Evolutionary conservation across 2,329 filamentous ascomycete genomes (phyloP).

Genomic region (Aspergillus melleus): DNA sequence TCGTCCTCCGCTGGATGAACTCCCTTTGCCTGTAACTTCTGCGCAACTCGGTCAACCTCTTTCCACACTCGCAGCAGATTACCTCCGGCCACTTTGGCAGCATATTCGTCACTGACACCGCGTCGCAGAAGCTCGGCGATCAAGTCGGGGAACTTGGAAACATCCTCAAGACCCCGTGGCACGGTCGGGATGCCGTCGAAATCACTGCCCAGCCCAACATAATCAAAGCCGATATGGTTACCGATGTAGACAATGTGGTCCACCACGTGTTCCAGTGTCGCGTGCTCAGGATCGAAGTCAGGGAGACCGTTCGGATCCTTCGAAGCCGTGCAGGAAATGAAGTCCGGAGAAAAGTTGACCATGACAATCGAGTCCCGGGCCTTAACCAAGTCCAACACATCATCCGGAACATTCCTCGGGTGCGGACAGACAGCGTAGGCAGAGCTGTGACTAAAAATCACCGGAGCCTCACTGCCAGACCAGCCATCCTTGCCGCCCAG

Average conservation of each 20-base stretch:
- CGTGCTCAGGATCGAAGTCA: conserved; percentile 64
- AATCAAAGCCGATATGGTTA: conserved; percentile 76
- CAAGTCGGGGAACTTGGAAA: conserved; percentile 77
- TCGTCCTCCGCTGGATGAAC: conserved; percentile 47
- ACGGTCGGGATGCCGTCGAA: conserved; percentile 69
- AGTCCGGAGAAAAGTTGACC: conserved; percentile 84
- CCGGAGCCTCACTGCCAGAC: conserved; percentile 73
- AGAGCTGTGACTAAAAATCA: conserved; percentile 88
- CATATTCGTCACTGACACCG: conserved; percentile 73
- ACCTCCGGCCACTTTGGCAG: conserved; percentile 71
- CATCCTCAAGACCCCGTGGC: conserved; percentile 77
- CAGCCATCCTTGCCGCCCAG: conserved; percentile 62
- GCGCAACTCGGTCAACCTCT: conserved; percentile 72
- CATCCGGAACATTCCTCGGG: conserved; percentile 85
- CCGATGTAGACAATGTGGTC: conserved; percentile 83
- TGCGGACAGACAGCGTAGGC: conserved; percentile 80
- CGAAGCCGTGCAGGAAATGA: conserved; percentile 71
- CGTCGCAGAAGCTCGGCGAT: conserved; percentile 71
- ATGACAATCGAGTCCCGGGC: conserved; percentile 75
- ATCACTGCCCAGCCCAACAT: conserved; percentile 86
- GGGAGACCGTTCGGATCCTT: conserved; percentile 65
- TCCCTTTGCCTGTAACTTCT: conserved; percentile 61
- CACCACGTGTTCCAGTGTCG: conserved; percentile 74
- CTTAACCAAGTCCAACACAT: conserved; percentile 76
- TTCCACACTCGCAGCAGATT: conserved; percentile 85